These are phyloP conservation scores for Tilletia horrida DNA, from an alignment of 1,284 basidiomycete genomes.

Conservation along the genomic window DNA sequence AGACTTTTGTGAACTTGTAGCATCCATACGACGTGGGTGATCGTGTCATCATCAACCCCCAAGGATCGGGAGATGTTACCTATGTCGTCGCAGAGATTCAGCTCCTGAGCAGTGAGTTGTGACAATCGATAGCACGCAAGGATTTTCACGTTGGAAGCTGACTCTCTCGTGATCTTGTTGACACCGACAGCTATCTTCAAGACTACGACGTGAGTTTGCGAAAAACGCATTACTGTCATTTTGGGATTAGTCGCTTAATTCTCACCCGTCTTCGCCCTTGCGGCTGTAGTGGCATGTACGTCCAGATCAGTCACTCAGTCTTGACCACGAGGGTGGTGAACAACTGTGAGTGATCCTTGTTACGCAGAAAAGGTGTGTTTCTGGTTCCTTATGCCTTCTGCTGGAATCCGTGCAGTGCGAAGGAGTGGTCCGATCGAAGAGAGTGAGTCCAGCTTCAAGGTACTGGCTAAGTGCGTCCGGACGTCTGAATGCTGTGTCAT, in stretches of 20 bases:
- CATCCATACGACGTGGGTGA: conserved; percentile 87
- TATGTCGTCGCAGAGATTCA: conserved; percentile 49
- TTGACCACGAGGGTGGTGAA: conserved; percentile 53
- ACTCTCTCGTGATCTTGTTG: neutral
- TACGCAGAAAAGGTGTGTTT: conserved; percentile 64
- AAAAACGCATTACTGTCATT: neutral
- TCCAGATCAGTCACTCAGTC: conserved; percentile 33
- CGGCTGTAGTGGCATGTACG: conserved; percentile 27
- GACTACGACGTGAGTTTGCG: conserved; percentile 23
- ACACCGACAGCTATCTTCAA: conserved; percentile 60
- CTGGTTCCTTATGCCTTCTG: conserved; percentile 54
- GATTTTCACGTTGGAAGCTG: too few relatives aligned
- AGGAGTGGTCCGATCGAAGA: conserved; percentile 71
- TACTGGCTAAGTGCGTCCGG: too few relatives aligned
- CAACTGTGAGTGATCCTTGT: neutral
- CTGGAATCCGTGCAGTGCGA: conserved; percentile 55
- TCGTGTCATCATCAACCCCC: conserved; percentile 61
- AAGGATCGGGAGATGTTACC: neutral
- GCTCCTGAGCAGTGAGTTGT: conserved; percentile 57
- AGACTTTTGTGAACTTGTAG: neutral
- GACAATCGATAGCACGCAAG: too few relatives aligned
- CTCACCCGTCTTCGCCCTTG: neutral
- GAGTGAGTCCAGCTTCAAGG: conserved; percentile 43
- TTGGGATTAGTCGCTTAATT: conserved; percentile 20
- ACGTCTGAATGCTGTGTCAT: too few relatives aligned